phyloP scores from a whole-genome alignment of 202 grass and related monocot genomes.

The Elaeis oleifera region DNA sequence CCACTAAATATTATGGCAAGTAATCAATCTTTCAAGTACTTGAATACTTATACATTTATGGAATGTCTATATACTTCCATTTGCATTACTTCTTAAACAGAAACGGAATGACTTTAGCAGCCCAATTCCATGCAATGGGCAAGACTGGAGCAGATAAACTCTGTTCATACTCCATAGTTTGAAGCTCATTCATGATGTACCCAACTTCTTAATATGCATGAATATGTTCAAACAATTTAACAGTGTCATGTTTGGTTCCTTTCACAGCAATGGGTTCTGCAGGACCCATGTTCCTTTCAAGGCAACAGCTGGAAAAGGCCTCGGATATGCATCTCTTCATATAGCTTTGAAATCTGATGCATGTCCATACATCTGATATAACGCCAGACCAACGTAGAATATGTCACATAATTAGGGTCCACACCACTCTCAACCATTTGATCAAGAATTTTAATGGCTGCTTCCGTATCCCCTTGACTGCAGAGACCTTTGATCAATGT shows the following conservation, averaged over 20 bases:
- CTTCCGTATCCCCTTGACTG: constrained; percentile 74
- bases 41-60: too few relatives aligned
- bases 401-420: constrained; percentile 84
- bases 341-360: constrained; percentile 67
- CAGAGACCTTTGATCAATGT: constrained; percentile 88
- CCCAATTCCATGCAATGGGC: too few relatives aligned
- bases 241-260: neutral
- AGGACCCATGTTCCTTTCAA: constrained; percentile 17
- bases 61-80: too few relatives aligned
- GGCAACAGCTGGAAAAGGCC: constrained; percentile 39
- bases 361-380: constrained; percentile 65
- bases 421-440: constrained; percentile 90
- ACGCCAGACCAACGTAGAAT: constrained; percentile 71
- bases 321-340: constrained; percentile 71
- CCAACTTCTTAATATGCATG: too few relatives aligned
- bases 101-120: too few relatives aligned
- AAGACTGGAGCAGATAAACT: too few relatives aligned
- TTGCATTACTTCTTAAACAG: too few relatives aligned
- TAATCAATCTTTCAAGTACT: too few relatives aligned
- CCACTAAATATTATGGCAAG: too few relatives aligned
- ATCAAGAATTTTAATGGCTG: constrained; percentile 79
- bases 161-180: too few relatives aligned
- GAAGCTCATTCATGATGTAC: too few relatives aligned
- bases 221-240: too few relatives aligned
- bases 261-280: constrained; percentile 23